Evolutionary conservation across 768 basidiomycete genomes (phyloP), one percentile per base, ranked within the genome.

Genomic region (Macrolepiota dolichaula): DNA sequence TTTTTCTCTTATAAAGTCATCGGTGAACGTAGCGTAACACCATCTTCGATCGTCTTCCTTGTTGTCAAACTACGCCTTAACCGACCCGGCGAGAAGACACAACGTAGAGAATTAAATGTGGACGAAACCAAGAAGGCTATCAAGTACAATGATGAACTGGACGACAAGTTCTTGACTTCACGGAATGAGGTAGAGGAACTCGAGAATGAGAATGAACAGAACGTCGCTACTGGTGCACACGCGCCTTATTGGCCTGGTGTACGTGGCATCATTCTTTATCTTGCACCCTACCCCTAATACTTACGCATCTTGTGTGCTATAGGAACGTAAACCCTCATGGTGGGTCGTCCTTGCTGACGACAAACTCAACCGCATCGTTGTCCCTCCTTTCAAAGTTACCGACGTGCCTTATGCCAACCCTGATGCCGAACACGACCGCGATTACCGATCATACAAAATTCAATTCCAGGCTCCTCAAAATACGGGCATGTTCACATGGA

Each of bases 401-500:
- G 93, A 95, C 63, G 82, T 97, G 13, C 94, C 94, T 0, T 81
- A 85, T 44, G 76, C 88, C 42, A 73, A 76, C 44, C 72, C 77
- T 25, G 71, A 75, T 42, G 73, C 74, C 6, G 59, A 68, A 36
- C 46, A 55, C 35, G 78, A 80, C 13, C 77, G 82, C 50, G 84
- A 90, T 69, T 91, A 89, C 71, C 85, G 94, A 58, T 81, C 87
- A 17, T 96, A 94, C 80, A 93, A 92, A 74, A 76, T 97, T 47
- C 92, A 94, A 70, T 98, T 98, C 84, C 96, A 97, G 71, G 95
- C 93, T 3, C 97, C 97, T 5, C 89, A 88, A 24, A 85, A 83
- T 51, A 81, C 87, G 1, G 95, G 94, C 17, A 69, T 90, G 50
- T 94, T 95, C 72, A 90, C 91, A 9, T 98, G 97, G 89, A 93